Percentiles rank a stretch among this genome's conserved stretches.
Evolutionary conservation across 164 flowering plant genomes (phyloP).

Genomic region (Vitis rotundifolia): DNA sequence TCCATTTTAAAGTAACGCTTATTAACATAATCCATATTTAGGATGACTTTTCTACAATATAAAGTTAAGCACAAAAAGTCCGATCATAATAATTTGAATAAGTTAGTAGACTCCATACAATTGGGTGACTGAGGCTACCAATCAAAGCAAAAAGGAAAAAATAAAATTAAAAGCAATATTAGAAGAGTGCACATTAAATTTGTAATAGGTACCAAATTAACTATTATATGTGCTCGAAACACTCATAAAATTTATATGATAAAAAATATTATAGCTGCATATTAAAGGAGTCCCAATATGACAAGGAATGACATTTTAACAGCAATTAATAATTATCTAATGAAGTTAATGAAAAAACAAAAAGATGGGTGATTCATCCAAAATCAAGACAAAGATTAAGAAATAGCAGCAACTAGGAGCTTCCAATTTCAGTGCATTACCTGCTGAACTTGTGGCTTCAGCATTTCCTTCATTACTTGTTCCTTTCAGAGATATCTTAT

Average conservation of each 20-base stretch:
- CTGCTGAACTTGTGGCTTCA: slow-evolving; percentile 37
- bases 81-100: too few relatives aligned
- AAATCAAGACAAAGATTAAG: background rate
- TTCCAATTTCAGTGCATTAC: slow-evolving; percentile 27
- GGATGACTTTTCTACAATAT: too few relatives aligned
- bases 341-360: background rate
- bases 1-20: too few relatives aligned
- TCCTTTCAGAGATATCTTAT: slow-evolving; percentile 57
- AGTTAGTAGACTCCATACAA: too few relatives aligned
- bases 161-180: background rate
- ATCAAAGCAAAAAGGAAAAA: background rate
- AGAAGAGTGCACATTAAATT: too few relatives aligned
- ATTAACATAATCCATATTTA: too few relatives aligned
- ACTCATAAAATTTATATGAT: background rate
- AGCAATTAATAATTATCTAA: background rate
- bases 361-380: background rate
- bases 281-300: background rate
- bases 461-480: slow-evolving; percentile 36
- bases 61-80: too few relatives aligned
- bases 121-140: too few relatives aligned
- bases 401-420: background rate
- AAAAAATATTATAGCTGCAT: background rate
- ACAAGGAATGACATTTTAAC: background rate
- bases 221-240: too few relatives aligned
- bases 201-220: too few relatives aligned